A percentile compares a stretch with the other conserved stretches of the same genome.
These are phyloP conservation scores for Endogone sp. DNA, from an alignment of 192 early-diverging fungal genomes.

Conservation along the genomic window DNA sequence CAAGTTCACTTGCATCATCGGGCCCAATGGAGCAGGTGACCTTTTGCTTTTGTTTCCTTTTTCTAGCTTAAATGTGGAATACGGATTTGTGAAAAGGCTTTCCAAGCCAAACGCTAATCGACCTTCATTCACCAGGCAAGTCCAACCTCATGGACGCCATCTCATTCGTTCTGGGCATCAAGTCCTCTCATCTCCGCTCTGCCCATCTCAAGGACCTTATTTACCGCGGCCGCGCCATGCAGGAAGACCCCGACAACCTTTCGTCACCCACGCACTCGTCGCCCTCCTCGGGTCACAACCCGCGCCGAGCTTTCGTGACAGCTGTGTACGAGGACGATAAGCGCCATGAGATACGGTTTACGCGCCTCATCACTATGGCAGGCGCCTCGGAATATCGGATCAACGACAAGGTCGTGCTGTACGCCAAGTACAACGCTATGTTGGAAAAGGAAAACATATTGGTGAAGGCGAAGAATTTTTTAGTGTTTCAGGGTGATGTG, in stretches of 20 bases:
- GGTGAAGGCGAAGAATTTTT: constrained; percentile 94
- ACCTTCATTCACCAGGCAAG: constrained; percentile 58
- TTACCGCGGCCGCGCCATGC: constrained; percentile 65
- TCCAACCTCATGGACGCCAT: constrained; percentile 99
- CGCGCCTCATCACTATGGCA: constrained; percentile 59
- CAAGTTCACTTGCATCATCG: constrained; percentile 93
- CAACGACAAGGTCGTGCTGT: constrained; percentile 69
- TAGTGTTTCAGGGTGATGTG: constrained; percentile 99
- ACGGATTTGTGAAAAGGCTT: too few species aligned
- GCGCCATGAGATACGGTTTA: constrained; percentile 62
- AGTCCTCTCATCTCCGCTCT: constrained; percentile 88
- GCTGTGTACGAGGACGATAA: constrained; percentile 77
- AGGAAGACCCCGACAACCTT: constrained; percentile 43
- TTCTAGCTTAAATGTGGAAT: too few species aligned
- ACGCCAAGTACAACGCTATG: constrained; percentile 67
- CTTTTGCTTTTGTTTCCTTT: constrained; percentile 3
- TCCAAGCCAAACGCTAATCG: too few species aligned
- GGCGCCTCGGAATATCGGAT: constrained; percentile 88
- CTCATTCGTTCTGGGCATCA: constrained; percentile 95
- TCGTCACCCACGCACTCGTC: constrained; percentile 28
- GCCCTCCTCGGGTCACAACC: constrained; percentile 11
- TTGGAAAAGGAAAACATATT: constrained; percentile 90
- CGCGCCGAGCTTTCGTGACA: constrained; percentile 68
- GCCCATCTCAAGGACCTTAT: constrained; percentile 87
- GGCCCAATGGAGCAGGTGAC: constrained; percentile 92